Evolutionary conservation across 352 stramenopile species (phyloP).

Genomic region (Pythium angustatum): DNA sequence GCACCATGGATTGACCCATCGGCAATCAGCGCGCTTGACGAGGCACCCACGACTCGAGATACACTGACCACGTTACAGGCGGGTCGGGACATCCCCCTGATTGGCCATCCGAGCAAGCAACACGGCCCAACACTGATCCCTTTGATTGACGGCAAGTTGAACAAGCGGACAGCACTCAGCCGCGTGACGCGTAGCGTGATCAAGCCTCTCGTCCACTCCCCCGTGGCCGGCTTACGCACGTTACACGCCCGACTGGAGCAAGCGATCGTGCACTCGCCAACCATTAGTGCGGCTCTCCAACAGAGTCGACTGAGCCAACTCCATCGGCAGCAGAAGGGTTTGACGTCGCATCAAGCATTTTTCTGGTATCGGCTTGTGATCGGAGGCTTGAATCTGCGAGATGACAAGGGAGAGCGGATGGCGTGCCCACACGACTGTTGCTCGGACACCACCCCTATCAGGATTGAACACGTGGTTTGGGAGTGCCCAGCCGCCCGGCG

Average conservation of each 20-base stretch:
- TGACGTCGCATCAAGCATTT: not conserved
- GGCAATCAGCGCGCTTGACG: not conserved
- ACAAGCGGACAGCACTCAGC: not conserved
- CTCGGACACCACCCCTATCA: not conserved
- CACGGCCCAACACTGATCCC: not conserved
- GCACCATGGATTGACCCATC: not conserved
- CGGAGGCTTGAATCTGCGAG: not conserved
- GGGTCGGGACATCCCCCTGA: not conserved
- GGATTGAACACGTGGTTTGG: not conserved
- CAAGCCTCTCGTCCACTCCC: not conserved
- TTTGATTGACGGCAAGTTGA: not conserved
- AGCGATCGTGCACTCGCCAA: not conserved
- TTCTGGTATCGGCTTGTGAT: not conserved
- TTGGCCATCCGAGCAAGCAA: not conserved
- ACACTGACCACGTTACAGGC: not conserved
- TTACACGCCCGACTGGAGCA: not conserved
- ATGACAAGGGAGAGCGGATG: not conserved
- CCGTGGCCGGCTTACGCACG: not conserved
- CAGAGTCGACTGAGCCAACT: not conserved
- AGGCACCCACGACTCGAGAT: not conserved
- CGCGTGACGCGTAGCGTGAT: not conserved
- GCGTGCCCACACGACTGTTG: not conserved
- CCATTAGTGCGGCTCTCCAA: not conserved
- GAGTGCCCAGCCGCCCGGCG: not conserved
- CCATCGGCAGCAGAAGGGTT: not conserved